phyloP scores from a whole-genome alignment of 208 protist species.

The Wallacemonas rigidus region DNA sequence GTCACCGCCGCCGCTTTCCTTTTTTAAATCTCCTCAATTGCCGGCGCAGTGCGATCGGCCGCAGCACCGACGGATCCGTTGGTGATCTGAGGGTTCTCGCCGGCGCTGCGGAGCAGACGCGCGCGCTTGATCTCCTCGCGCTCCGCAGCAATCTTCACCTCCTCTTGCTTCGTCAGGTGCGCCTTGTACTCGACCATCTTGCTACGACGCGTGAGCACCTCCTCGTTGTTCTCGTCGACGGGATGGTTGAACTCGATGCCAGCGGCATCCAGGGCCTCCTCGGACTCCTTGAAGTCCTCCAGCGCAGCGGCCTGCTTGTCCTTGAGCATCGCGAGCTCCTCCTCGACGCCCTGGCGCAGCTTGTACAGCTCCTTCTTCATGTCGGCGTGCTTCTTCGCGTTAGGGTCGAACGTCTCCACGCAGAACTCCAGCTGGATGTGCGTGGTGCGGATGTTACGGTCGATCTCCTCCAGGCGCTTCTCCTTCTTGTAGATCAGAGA shows the following conservation, averaged over 20 bases:
- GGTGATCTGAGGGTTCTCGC: constrained; percentile 39
- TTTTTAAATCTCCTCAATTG: constrained; percentile 21
- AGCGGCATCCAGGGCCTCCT: constrained; percentile 68
- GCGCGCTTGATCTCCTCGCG: constrained; percentile 82
- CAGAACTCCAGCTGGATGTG: constrained; percentile 73
- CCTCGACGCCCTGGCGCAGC: constrained; percentile 57
- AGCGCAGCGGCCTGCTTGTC: constrained; percentile 59
- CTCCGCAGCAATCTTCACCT: constrained; percentile 81
- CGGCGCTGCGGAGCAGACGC: constrained; percentile 39
- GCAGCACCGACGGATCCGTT: constrained; percentile 20
- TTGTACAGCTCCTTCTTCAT: constrained; percentile 59
- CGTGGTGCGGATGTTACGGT: constrained; percentile 52
- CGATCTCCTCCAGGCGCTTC: constrained; percentile 33
- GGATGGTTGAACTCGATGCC: constrained; percentile 53
- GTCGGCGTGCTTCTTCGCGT: constrained; percentile 74
- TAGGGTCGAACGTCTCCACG: constrained; percentile 77
- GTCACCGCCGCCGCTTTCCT: neutral
- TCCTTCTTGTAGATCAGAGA: constrained; percentile 80
- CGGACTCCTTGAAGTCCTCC: constrained; percentile 65
- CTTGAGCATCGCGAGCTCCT: constrained; percentile 59
- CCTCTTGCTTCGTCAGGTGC: constrained; percentile 74
- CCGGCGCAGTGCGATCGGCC: constrained; percentile 10
- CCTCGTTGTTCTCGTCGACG: constrained; percentile 61
- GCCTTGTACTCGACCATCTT: constrained; percentile 88
- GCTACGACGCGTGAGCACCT: constrained; percentile 67